phyloP scores from a whole-genome alignment of 2,329 filamentous ascomycete genomes.

The Fusarium gaditjirri region DNA sequence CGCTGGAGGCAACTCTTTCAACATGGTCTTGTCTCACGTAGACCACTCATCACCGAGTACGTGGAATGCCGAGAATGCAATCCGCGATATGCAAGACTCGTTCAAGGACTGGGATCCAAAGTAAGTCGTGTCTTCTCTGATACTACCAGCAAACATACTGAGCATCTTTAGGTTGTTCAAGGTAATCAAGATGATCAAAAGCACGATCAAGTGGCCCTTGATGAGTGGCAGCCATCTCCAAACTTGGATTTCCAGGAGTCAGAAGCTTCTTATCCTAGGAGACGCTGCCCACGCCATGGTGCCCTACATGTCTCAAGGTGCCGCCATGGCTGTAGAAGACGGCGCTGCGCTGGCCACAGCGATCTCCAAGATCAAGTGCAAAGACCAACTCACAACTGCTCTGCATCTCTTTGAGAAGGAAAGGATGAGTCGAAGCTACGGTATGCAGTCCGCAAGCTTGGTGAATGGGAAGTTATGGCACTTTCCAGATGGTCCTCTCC shows the following conservation, averaged over 20 bases:
- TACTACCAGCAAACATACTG: rapidly evolving
- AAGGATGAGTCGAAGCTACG: slow-evolving; percentile 11
- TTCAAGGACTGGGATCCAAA: slow-evolving; percentile 2
- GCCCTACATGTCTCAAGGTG: slow-evolving; percentile 12
- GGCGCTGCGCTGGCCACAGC: not conserved
- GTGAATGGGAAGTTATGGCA: slow-evolving; percentile 5
- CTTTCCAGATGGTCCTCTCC: not conserved
- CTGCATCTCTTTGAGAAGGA: not conserved
- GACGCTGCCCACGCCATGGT: slow-evolving; percentile 17
- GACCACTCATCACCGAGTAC: not conserved
- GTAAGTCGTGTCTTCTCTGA: rapidly evolving
- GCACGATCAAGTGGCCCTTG: not conserved
- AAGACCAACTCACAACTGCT: not conserved
- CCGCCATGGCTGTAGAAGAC: slow-evolving; percentile 15
- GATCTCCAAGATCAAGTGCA: not conserved
- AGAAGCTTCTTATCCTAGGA: not conserved
- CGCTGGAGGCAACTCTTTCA: slow-evolving; percentile 1
- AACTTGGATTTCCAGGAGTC: not conserved
- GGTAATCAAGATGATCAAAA: slow-evolving; percentile 3
- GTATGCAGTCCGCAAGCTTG: slow-evolving; percentile 8
- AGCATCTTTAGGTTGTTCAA: not conserved
- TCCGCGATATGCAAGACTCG: not conserved
- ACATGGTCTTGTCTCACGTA: not conserved
- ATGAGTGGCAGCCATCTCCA: not conserved
- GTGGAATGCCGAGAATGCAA: not conserved